Base-by-base conservation (phyloP, 164 flowering plant species). In the Malania oleifera region DNA sequence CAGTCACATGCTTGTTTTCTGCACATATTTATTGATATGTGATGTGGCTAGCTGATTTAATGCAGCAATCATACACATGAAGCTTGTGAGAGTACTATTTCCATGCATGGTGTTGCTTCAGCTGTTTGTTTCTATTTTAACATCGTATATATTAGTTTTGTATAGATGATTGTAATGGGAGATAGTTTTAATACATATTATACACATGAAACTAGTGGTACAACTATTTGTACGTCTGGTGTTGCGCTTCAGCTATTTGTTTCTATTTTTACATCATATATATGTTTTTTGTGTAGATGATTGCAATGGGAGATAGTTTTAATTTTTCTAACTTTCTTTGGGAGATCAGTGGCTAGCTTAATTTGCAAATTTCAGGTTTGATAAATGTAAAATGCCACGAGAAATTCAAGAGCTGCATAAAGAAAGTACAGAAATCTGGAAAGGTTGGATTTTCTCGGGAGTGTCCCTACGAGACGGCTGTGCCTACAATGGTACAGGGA, bases 381-480 rank as follows among this genome's bases (percentile, higher is more conserved):
- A 80, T 64, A 23, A 73, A 72, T 68, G 70, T 88, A 34, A 80
- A 74, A 66, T 95, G 99, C 72, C 99, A 95, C 62, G 84, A 88
- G 81, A 86, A 83, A 82, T 90, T 95, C 75, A 91, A 91, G 78
- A 74, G 52, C 43, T 95, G 97, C 82, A 82, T 95, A 48, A 85
- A 70, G 75, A 83, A 76, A 65, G 93, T 86, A 9, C 78, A 74
- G 5, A 90, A 82, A 61, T 78, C 95, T 50, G 96, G 95, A 26
- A 86, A 90, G 77, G 62, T 55, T 28, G 99, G 99, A 29, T 93
- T 95, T 71, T 90, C 97, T 61, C 56, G 40, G 29, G 76, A 54
- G 14, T 93, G 99, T 53, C 89, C 99, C 45, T 79, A 77, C 63
- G 80, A 70, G n/a, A 75, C 74, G 11, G 97, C 79, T 43, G 77